phyloP scores from a whole-genome alignment of 2,329 filamentous ascomycete species.

The Mycosphaerella sp. region DNA sequence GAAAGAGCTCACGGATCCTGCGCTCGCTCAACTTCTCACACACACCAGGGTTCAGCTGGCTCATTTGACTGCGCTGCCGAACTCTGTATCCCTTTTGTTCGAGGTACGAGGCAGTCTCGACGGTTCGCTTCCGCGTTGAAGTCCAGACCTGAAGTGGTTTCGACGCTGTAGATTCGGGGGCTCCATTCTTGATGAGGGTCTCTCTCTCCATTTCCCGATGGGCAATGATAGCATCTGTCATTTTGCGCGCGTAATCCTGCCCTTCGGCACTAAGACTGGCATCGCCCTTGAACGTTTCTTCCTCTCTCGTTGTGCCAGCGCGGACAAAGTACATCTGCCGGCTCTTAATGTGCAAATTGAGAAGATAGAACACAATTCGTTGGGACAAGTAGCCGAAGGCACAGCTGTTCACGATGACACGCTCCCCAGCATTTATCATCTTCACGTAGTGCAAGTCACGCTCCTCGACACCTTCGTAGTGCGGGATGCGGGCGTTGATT shows the following conservation, averaged over 20 bases:
- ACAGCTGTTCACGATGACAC: constrained; percentile 93
- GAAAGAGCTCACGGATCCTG: constrained; percentile 73
- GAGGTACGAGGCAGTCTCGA: constrained; percentile 83
- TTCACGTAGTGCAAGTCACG: constrained; percentile 94
- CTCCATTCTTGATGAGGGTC: constrained; percentile 62
- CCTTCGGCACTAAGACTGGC: constrained; percentile 77
- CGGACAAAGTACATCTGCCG: constrained; percentile 89
- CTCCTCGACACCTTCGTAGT: constrained; percentile 96
- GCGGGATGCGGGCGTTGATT: constrained; percentile 86
- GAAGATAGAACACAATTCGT: constrained; percentile 95
- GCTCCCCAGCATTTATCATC: constrained; percentile 96
- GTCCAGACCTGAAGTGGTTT: constrained; percentile 91
- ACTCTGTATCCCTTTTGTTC: constrained; percentile 75
- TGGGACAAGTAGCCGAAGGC: constrained; percentile 95
- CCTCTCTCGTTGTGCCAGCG: constrained; percentile 76
- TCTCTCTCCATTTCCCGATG: constrained; percentile 78
- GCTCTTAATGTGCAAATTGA: constrained; percentile 95
- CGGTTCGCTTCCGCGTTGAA: constrained; percentile 80
- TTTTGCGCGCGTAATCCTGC: constrained; percentile 71
- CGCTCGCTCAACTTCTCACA: constrained; percentile 89
- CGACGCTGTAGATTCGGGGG: constrained; percentile 56
- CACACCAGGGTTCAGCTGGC: constrained; percentile 91
- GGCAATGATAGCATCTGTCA: constrained; percentile 75
- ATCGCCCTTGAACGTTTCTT: constrained; percentile 88
- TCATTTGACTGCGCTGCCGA: constrained; percentile 90